Conservation (phyloP, 805 yeast genomes). For the Lipomyces oligophaga region DNA sequence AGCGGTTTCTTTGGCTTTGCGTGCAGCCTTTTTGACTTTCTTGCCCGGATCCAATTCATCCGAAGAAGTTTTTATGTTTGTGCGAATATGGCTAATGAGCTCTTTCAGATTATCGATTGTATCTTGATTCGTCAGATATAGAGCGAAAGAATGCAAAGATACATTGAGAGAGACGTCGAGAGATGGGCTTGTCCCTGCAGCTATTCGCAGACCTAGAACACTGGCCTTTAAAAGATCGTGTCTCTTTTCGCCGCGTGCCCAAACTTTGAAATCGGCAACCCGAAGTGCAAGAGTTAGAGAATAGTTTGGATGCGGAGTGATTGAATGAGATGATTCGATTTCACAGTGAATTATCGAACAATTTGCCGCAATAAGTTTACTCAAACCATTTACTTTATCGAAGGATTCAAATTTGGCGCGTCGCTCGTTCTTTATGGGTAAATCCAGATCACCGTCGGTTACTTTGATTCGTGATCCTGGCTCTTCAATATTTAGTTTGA, state of each 20-base stretch:
- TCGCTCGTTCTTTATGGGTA: background rate
- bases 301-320: constrained; percentile 28
- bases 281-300: constrained; percentile 31
- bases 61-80: too few species aligned
- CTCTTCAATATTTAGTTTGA: constrained; percentile 36
- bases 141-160: constrained; percentile 11
- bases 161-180: constrained; percentile 24
- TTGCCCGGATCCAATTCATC: too few species aligned
- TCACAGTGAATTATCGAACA: constrained; percentile 36
- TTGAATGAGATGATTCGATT: constrained; percentile 34
- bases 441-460: constrained; percentile 8
- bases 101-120: constrained; percentile 24
- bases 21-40: constrained; percentile 2
- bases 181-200: constrained; percentile 24
- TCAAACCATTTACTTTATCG: constrained; percentile 10
- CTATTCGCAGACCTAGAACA: constrained; percentile 11
- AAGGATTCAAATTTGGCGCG: background rate
- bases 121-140: constrained; percentile 27
- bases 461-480: constrained; percentile 37
- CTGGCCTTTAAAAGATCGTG: constrained; percentile 20
- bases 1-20: background rate
- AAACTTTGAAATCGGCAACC: constrained; percentile 23
- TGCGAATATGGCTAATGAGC: constrained; percentile 16
- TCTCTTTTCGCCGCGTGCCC: constrained; percentile 16
- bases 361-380: constrained; percentile 37